Evolutionary conservation across 192 early-diverging fungal species (phyloP).

Genomic region (Phycomyces nitens): DNA sequence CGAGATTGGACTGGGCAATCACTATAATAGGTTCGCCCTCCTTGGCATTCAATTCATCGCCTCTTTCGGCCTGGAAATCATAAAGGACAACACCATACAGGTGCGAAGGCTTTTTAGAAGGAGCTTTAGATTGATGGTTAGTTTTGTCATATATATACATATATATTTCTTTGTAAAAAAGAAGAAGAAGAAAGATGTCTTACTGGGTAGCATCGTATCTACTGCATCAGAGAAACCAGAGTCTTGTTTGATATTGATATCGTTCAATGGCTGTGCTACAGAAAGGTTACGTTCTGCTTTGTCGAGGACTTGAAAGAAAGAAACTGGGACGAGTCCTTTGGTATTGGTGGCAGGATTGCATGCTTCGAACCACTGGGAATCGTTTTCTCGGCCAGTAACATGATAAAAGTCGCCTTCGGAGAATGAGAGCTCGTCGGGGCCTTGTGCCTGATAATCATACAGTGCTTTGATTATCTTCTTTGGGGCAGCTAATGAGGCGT

Average conservation of each 20-base stretch:
- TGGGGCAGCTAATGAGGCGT: conserved; percentile 34
- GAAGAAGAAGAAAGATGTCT: no score
- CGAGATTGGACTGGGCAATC: conserved; percentile 73
- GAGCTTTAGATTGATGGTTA: neutral
- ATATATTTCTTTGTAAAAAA: no score
- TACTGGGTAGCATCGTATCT: neutral
- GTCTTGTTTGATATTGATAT: no score
- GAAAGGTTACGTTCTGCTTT: conserved; percentile 39
- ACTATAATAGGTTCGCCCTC: conserved; percentile 70
- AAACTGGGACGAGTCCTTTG: conserved; percentile 66
- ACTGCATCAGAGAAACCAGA: neutral
- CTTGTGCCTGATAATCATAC: conserved; percentile 61
- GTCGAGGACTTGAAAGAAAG: conserved; percentile 65
- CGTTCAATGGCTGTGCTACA: no score
- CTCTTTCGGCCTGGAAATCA: conserved; percentile 68
- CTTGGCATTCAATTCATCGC: conserved; percentile 68
- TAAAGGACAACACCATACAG: conserved; percentile 72
- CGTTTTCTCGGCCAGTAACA: conserved; percentile 61
- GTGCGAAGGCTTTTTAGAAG: conserved; percentile 33
- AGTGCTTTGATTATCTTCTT: conserved; percentile 74
- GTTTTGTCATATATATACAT: conserved; percentile 4
- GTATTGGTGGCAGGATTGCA: conserved; percentile 63
- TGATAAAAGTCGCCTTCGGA: conserved; percentile 75
- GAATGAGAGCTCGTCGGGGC: conserved; percentile 65
- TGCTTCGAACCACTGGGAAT: conserved; percentile 68